Percentiles rank a stretch among this genome's conserved stretches.
Conservation (phyloP, 2,329 filamentous ascomycete species). For the Hymenoscyphus salicellus region DNA sequence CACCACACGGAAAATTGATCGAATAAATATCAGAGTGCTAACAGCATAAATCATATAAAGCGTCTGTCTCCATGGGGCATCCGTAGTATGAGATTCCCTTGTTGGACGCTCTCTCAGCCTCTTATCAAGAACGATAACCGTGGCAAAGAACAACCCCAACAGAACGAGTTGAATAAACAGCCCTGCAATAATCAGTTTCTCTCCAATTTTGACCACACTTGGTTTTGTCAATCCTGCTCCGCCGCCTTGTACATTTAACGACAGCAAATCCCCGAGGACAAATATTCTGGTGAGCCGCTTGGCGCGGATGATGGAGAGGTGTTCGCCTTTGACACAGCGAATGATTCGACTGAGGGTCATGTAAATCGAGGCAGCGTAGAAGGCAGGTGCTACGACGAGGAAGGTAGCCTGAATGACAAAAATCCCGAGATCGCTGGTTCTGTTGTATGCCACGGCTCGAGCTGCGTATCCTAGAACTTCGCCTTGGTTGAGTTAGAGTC, state of each 20-base stretch:
- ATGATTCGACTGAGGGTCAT: conserved; percentile 34
- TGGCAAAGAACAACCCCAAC: conserved; percentile 54
- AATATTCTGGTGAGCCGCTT: conserved; percentile 53
- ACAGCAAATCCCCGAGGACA: conserved; percentile 52
- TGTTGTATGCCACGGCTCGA: conserved; percentile 28
- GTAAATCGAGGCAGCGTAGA: conserved; percentile 40
- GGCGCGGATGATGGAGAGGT: conserved; percentile 39
- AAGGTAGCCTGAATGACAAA: conserved; percentile 39
- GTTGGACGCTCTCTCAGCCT: conserved; percentile 22
- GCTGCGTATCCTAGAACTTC: conserved; percentile 39
- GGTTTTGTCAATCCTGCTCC: conserved; percentile 36
- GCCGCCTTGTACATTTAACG: conserved; percentile 49
- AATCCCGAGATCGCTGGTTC: conserved; percentile 25
- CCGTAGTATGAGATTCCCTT: conserved; percentile 1
- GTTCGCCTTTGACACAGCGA: conserved; percentile 34
- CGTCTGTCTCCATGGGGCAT: conserved; percentile 35
- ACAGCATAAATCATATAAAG: conserved; percentile 43
- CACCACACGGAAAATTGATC: conserved; percentile 46
- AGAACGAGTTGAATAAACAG: conserved; percentile 56
- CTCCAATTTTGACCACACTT: conserved; percentile 39
- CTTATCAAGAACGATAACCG: conserved; percentile 37
- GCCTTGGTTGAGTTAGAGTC: conserved; percentile 29
- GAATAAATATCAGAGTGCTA: conserved; percentile 45
- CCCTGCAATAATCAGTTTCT: conserved; percentile 54
- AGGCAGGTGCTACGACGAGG: conserved; percentile 40